Evolutionary conservation across 2,329 filamentous ascomycete species (phyloP).

Genomic region (Talaromyces funiculosus): DNA sequence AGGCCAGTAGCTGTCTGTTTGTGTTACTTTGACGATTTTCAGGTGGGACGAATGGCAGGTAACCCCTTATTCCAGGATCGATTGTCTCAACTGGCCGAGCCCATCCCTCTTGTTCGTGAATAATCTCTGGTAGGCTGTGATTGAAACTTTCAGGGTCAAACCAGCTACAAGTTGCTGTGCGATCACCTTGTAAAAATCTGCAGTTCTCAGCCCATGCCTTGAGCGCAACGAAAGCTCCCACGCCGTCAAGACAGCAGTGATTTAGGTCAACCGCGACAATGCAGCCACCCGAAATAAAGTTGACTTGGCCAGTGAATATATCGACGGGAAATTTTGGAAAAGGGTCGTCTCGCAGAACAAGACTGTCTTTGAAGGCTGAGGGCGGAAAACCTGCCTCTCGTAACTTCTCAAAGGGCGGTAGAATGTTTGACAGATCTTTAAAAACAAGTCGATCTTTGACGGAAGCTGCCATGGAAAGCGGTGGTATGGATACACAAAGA

Average conservation of each 20-base stretch:
- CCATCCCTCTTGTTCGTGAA: conserved; percentile 4
- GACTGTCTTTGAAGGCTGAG: conserved; percentile 4
- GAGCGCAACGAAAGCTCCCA: neutral
- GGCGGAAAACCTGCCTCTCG: neutral
- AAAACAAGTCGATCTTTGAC: neutral
- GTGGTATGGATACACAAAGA: conserved; percentile 5
- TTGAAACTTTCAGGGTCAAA: conserved; percentile 8
- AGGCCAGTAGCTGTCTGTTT: neutral
- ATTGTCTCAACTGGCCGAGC: neutral
- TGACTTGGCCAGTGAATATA: conserved; percentile 9
- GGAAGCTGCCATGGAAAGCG: neutral
- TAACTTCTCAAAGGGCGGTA: conserved; percentile 2
- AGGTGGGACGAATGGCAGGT: conserved; percentile 2
- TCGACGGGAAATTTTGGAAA: conserved; percentile 5
- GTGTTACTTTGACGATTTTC: neutral
- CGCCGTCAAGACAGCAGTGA: conserved; percentile 5
- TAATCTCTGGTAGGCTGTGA: conserved; percentile 5
- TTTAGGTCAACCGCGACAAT: conserved; percentile 9
- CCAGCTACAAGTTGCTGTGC: conserved; percentile 2
- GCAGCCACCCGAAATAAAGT: conserved; percentile 6
- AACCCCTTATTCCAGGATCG: conserved; percentile 3
- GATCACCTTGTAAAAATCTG: conserved; percentile 5
- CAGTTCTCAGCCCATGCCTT: conserved; percentile 9
- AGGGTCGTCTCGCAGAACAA: conserved; percentile 5
- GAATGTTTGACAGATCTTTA: neutral